These are phyloP conservation scores for Xerocomus amazonicus DNA, from an alignment of 1,284 basidiomycete genomes.

Conservation along the genomic window DNA sequence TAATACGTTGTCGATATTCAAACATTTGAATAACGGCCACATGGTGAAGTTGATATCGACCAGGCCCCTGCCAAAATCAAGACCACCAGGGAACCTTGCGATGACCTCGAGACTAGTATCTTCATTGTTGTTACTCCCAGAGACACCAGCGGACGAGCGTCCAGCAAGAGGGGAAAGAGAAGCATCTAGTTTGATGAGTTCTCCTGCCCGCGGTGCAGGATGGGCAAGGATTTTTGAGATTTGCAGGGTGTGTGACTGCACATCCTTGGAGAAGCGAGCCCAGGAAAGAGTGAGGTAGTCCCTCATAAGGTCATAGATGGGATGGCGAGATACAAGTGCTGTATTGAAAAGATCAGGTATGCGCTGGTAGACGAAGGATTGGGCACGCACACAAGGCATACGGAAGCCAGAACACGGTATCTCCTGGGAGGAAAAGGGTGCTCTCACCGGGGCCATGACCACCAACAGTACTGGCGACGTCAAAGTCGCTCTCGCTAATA, in stretches of 20 bases:
- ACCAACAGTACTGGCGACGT: slow-evolving; percentile 64
- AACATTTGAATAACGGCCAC: slow-evolving; percentile 94
- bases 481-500: slow-evolving; percentile 79
- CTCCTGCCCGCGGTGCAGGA: slow-evolving; percentile 83
- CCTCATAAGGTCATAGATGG: slow-evolving; percentile 90
- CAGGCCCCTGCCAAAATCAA: slow-evolving; percentile 79
- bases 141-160: slow-evolving; percentile 16
- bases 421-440: slow-evolving; percentile 79
- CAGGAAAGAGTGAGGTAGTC: slow-evolving; percentile 91
- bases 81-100: slow-evolving; percentile 78
- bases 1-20: slow-evolving; percentile 92
- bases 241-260: slow-evolving; percentile 81
- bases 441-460: slow-evolving; percentile 81
- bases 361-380: neutral
- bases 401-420: slow-evolving; percentile 90
- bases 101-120: slow-evolving; percentile 79
- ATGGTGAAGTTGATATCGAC: slow-evolving; percentile 92
- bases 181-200: slow-evolving; percentile 80
- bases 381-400: slow-evolving; percentile 78
- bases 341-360: slow-evolving; percentile 8
- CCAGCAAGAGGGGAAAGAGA: slow-evolving; percentile 31
- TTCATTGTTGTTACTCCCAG: slow-evolving; percentile 48
- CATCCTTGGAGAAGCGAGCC: slow-evolving; percentile 91
- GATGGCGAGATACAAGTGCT: slow-evolving; percentile 87
- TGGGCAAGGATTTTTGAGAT: slow-evolving; percentile 81